Base-by-base conservation (phyloP, 176 grass and related monocot species). In the Carex pumila region DNA sequence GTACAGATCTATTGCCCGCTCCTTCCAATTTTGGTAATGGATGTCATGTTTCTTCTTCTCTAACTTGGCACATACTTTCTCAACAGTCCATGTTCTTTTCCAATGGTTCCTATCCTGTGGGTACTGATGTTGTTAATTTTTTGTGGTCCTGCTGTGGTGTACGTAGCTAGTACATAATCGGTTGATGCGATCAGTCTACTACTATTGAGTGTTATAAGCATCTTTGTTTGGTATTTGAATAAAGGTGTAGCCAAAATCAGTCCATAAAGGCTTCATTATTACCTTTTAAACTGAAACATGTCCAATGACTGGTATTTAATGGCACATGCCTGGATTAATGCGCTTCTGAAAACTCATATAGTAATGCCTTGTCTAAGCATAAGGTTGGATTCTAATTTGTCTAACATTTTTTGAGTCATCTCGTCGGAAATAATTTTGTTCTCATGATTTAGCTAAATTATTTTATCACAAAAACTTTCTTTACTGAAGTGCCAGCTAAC, bases 71-170 rank as follows among this genome's bases (percentile, higher is more conserved):
- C 73, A n/a, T 34, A 78, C 25, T 78, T 78, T 18, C 12, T 78
- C 50, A 78, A 78, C 50, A 78, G 52, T 78, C 52, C 73, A 78
- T 78, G 73, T 78, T 52, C 25, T 78, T 78, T 57, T 32, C 49
- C 50, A 77, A 8, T 57, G 73, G 73, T 57, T 78, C 73, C 50
- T 78, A 56, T 78, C 25, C 2, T 56, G 6, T 39, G 55, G 52
- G 52, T 78, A 55, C 6, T 78, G 73, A 25, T 57, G 25, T 15
- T 52, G 21, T 54, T 34, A 78, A 57, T 78, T 78, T 49, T 78
- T 8, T 15, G 36, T 71, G 52, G 19, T 75, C 49, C 19, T 69
- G 6, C 65, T 34, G 31, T 29, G 3, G 5, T 78, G 6, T 39
- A 39, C 0, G 6, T 34, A 78, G 73, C 25, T 34, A 18, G 73